Evolutionary conservation across 306 rosid species (phyloP).

Genomic region (Trifolium fragiferum): DNA sequence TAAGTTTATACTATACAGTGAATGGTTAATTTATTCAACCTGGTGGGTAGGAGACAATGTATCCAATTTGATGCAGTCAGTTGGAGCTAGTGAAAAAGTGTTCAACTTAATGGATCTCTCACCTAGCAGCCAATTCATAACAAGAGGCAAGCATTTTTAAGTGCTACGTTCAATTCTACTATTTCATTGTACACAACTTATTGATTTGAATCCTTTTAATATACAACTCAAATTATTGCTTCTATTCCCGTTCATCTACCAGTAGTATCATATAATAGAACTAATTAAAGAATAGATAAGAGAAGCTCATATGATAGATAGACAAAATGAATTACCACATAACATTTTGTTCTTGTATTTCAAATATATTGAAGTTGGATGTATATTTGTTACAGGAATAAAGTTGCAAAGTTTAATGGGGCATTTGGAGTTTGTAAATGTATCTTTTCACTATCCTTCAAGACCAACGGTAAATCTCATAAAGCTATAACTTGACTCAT

Average conservation of each 20-base stretch:
- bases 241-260: conserved; percentile 18
- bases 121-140: conserved; percentile 76
- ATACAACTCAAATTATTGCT: conserved; percentile 15
- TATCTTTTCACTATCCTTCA: conserved; percentile 82
- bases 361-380: conserved; percentile 35
- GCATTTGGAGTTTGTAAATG: conserved; percentile 67
- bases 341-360: conserved; percentile 21
- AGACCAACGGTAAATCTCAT: conserved; percentile 72
- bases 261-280: neutral
- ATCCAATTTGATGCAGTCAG: conserved; percentile 94
- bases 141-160: conserved; percentile 66
- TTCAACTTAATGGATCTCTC: conserved; percentile 91
- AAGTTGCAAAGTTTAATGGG: conserved; percentile 70
- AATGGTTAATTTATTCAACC: conserved; percentile 95
- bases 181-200: conserved; percentile 31
- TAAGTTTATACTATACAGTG: conserved; percentile 89
- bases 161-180: conserved; percentile 31
- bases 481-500: conserved; percentile 25
- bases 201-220: conserved; percentile 30
- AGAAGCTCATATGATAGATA: neutral
- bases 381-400: conserved; percentile 59
- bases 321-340: conserved; percentile 27
- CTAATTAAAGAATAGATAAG: conserved; percentile 15
- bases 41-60: conserved; percentile 99
- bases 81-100: conserved; percentile 98